Evolutionary conservation across 2,329 filamentous ascomycete species (phyloP), one percentile per base, ranked within the genome.

Genomic region (Akanthomyces uredinophilus): DNA sequence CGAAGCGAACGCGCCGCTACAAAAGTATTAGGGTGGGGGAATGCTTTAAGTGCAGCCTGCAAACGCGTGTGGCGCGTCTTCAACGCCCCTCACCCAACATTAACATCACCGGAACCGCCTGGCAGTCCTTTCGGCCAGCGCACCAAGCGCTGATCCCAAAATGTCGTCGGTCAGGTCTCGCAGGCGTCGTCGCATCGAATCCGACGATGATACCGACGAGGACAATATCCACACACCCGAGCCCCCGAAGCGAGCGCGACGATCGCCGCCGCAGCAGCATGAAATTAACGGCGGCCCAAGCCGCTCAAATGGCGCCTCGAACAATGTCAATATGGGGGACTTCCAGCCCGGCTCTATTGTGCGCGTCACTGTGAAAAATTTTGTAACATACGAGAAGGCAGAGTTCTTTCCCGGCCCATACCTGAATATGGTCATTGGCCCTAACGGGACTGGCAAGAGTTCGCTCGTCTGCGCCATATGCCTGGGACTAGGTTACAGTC

Each of bases 381-480:
- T 99, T 69, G 92, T 99, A 61, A 99, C 95, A 0, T 99, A 99
- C 76, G 92, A 91, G 55, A 87, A 88, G 59, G 94, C 92, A 61
- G 93, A 96, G 66, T 97, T 98, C 74, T 86, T 89, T 63, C 92
- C 92, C 14, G 95, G 95, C 0, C 94, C 95, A 1, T 94, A 91
- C 72, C 76, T 99, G 70, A 99, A 99, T 73, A 98, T 99, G 94
- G 88, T 99, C 59, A 96, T 99, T 68, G 95, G 95, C 0, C 95
- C 95, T n/a, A 99, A 99, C 70, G 95, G 95, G 39, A 98, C 95
- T 0, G 95, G 95, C 61, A 99, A 99, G 77, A 98, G 94, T 76
- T 97, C 95, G 0, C 81, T 99, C 29, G 94, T 99, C 49, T 99
- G 95, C 75, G 95, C 95, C 50, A 96, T 99, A 67, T 98, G 95